Evolutionary conservation across 345 rosid genomes (phyloP).

Genomic region (Murraya koenigii): DNA sequence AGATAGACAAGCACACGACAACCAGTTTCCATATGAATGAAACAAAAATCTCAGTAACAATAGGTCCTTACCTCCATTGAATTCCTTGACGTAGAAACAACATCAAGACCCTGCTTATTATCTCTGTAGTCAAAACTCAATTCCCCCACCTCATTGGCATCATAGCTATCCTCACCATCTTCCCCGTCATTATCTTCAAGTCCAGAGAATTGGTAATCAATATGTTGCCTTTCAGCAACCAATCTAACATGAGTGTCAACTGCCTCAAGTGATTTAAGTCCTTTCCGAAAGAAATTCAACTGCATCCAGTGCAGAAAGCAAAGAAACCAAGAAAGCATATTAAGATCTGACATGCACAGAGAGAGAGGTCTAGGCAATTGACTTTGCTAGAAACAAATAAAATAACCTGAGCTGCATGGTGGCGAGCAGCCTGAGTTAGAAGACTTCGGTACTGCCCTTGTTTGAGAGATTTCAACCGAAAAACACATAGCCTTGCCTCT

Average conservation of each 20-base stretch:
- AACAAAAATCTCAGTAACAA: background rate
- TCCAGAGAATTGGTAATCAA: conserved; percentile 73
- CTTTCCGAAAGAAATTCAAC: conserved; percentile 83
- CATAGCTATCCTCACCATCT: conserved; percentile 44
- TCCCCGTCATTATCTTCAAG: conserved; percentile 61
- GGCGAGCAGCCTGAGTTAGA: conserved; percentile 89
- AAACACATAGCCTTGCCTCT: conserved; percentile 80
- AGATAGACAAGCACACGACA: background rate
- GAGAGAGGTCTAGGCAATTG: background rate
- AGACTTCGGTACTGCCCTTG: conserved; percentile 93
- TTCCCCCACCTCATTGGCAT: conserved; percentile 57
- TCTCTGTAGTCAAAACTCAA: conserved; percentile 75
- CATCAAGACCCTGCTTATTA: conserved; percentile 46
- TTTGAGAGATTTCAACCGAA: conserved; percentile 88
- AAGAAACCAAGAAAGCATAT: background rate
- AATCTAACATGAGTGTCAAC: conserved; percentile 65
- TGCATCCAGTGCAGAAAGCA: conserved; percentile 34
- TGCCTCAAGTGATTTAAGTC: conserved; percentile 78
- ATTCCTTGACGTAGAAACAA: conserved; percentile 47
- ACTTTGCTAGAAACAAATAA: conserved; percentile 3
- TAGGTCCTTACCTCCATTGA: conserved; percentile 63
- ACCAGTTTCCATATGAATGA: conserved; percentile 1
- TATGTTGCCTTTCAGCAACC: conserved; percentile 72
- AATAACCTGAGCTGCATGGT: conserved; percentile 95
- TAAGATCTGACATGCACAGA: conserved; percentile 7